A percentile compares a stretch with the other conserved stretches of the same genome.
Evolutionary conservation across 208 protist species (phyloP).

Genomic region (Crithidia brevicula): DNA sequence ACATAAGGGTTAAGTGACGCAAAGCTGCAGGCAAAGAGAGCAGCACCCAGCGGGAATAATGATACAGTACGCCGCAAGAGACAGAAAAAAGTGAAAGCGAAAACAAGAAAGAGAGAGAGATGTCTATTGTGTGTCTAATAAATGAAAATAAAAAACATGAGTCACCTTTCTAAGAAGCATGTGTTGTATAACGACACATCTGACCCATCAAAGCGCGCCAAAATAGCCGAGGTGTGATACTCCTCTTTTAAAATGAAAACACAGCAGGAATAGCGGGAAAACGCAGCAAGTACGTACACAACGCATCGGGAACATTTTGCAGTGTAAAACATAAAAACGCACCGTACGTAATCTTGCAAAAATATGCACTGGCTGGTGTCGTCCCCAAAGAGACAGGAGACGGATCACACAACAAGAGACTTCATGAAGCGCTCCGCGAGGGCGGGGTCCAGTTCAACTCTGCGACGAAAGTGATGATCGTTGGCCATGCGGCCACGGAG

Average conservation of each 20-base stretch:
- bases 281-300: no score
- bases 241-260: no score
- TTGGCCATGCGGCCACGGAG: slow-evolving; percentile 65
- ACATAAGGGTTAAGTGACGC: no score
- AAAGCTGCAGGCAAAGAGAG: background rate
- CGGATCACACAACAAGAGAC: slow-evolving; percentile 76
- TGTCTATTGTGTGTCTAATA: background rate
- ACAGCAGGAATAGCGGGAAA: background rate
- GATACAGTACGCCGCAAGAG: background rate
- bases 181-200: no score
- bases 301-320: no score
- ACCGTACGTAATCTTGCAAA: background rate
- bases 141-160: background rate
- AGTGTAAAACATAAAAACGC: background rate
- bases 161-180: no score
- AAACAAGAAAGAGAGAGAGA: slow-evolving; percentile 1
- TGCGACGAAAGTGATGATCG: slow-evolving; percentile 86
- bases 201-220: no score
- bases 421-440: slow-evolving; percentile 85
- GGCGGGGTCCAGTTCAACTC: slow-evolving; percentile 82
- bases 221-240: no score
- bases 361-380: no score
- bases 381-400: no score
- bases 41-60: background rate
- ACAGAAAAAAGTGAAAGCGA: background rate